Base-by-base conservation (phyloP, 2,329 filamentous ascomycete genomes). In the Elsinoe arachidis region DNA sequence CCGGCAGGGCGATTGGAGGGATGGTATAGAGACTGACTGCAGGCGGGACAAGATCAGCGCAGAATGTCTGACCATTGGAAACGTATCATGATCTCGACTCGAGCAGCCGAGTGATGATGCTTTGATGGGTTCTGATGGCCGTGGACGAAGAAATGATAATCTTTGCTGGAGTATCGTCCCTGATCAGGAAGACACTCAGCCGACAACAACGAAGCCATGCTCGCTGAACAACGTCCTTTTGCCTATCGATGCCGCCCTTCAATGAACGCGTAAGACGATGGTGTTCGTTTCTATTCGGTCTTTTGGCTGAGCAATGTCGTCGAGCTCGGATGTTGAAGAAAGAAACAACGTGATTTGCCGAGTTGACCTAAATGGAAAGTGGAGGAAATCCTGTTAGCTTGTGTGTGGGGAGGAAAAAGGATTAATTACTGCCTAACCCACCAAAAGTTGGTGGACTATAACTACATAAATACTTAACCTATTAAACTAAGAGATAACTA, bases 1-100 rank as follows among this genome's bases (percentile, higher is more conserved):
- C 49, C 49, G 49, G 34, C 49, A 53, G 49, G 49, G 49, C 33
- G 6, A 53, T 53, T 15, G 34, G 37, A 53, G 26, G 26, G 26
- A 30, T 30, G 26, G 26, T 39, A 39, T 9, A 21, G 34, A 17
- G 33, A 26, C 11, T 53, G 33, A 26, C 26, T 23, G 34, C 49
- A 34, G 49, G 15, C 19, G n/a, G 49, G 15, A 6, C 15, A 39
- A 53, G 49, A 53, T 53, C 49, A 38, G 19, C 49, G 11, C 11
- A 19, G 17, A 15, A 53, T 53, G 33, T 53, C 49, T 53, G 34
- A 38, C 33, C 30, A 53, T 37, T 12, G 17, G 11, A 12, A 11
- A 14, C 38, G 30, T 17, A 21, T 19, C 17, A 53, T 26, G 49
- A 39, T 53, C 34, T 53, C 17, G 33, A 37, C 23, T 39, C 15